Percentiles rank a stretch among this genome's conserved stretches.
phyloP scores from a whole-genome alignment of 331 rosid genomes.

The Malus hybrid region DNA sequence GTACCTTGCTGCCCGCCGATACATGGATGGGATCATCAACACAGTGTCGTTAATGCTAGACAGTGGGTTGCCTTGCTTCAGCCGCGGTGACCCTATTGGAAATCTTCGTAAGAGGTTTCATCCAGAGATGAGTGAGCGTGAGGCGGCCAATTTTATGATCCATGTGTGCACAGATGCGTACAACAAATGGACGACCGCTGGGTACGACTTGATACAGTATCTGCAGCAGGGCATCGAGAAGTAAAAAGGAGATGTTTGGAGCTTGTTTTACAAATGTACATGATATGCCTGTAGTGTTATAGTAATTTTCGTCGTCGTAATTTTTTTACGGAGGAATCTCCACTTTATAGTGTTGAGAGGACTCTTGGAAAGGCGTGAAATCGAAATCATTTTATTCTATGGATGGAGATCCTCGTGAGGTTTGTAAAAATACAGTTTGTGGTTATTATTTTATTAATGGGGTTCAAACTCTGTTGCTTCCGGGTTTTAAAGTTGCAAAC shows the following conservation, averaged over 20 bases:
- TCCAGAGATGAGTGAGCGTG: slow-evolving; percentile 95
- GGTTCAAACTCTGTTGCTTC: neutral
- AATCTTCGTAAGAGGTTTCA: slow-evolving; percentile 91
- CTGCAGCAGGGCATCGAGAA: slow-evolving; percentile 96
- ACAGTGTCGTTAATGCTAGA: slow-evolving; percentile 72
- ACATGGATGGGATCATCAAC: slow-evolving; percentile 78
- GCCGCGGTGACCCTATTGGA: slow-evolving; percentile 90
- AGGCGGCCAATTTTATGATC: slow-evolving; percentile 95
- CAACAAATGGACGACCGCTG: slow-evolving; percentile 98
- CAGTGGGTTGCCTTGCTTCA: slow-evolving; percentile 90
- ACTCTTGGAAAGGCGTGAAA: slow-evolving; percentile 29
- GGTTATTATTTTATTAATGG: slow-evolving; percentile 11
- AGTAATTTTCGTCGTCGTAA: slow-evolving; percentile 12
- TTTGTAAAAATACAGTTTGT: slow-evolving; percentile 39
- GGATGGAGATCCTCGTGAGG: slow-evolving; percentile 34
- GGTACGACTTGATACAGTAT: slow-evolving; percentile 89
- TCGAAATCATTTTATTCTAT: slow-evolving; percentile 23
- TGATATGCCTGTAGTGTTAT: slow-evolving; percentile 37
- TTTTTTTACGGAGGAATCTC: slow-evolving; percentile 33
- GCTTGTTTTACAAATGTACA: slow-evolving; percentile 42
- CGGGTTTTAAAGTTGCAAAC: too few species aligned
- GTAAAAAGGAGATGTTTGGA: slow-evolving; percentile 20
- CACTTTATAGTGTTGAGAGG: slow-evolving; percentile 22
- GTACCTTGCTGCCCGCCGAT: slow-evolving; percentile 76
- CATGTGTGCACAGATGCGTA: slow-evolving; percentile 95